These are phyloP conservation scores for Candida pseudoglaebosa DNA, from an alignment of 805 yeast species.

Conservation along the genomic window DNA sequence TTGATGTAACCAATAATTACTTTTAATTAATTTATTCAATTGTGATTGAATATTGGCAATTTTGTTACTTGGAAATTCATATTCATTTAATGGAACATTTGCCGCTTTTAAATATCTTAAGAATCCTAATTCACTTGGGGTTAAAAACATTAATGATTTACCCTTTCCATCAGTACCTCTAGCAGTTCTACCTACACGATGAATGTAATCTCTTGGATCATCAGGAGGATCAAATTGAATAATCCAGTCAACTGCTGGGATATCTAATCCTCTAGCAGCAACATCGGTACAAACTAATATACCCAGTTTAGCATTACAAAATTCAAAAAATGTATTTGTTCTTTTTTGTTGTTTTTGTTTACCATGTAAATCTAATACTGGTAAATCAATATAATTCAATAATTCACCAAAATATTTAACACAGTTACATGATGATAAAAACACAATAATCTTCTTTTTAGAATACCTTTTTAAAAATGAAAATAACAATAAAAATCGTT, in stretches of 20 bases:
- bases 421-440: conserved; percentile 92
- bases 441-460: conserved; percentile 90
- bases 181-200: conserved; percentile 98
- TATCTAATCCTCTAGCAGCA: conserved; percentile 98
- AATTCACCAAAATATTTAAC: conserved; percentile 95
- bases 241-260: conserved; percentile 98
- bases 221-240: conserved; percentile 99
- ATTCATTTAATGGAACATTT: conserved; percentile 95
- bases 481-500: conserved; percentile 82
- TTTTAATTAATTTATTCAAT: conserved; percentile 82
- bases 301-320: conserved; percentile 95
- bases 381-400: conserved; percentile 92
- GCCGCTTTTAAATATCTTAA: conserved; percentile 93
- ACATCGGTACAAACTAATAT: conserved; percentile 94
- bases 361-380: conserved; percentile 95
- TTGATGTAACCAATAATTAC: conserved; percentile 91
- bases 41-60: conserved; percentile 96
- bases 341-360: conserved; percentile 98
- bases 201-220: conserved; percentile 99
- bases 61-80: conserved; percentile 90
- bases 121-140: conserved; percentile 93
- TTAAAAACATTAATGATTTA: conserved; percentile 88
- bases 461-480: conserved; percentile 91
- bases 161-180: conserved; percentile 90
- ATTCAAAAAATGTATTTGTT: conserved; percentile 96